These are phyloP conservation scores for Phylloboletellus chloephorus DNA, from an alignment of 1,284 basidiomycete species.

Conservation along the genomic window DNA sequence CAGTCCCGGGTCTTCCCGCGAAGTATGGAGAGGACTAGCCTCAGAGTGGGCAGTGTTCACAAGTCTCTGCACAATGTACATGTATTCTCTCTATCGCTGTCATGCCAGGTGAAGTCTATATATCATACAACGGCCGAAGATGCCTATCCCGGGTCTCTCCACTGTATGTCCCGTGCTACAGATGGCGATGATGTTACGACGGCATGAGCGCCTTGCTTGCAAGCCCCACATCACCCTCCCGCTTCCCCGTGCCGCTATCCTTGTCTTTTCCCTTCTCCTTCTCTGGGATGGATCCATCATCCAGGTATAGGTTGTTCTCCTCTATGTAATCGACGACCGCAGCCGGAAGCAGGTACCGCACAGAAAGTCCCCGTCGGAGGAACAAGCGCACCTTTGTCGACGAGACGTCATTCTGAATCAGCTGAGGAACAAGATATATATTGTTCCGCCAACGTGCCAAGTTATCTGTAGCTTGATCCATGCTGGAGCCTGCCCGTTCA, in stretches of 20 bases:
- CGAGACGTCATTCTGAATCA: slow-evolving; percentile 98
- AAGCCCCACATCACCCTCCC: slow-evolving; percentile 19
- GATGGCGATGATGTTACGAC: slow-evolving; percentile 2
- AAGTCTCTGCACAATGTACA: not conserved
- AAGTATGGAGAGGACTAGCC: too few species aligned
- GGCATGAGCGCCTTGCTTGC: slow-evolving; percentile 9
- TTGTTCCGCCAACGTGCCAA: slow-evolving; percentile 81
- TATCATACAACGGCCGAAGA: slow-evolving; percentile 5
- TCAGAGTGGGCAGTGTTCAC: too few species aligned
- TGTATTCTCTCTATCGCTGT: too few species aligned
- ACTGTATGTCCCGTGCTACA: not conserved
- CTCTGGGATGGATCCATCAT: slow-evolving; percentile 45
- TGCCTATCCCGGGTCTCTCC: not conserved
- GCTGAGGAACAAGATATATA: slow-evolving; percentile 90
- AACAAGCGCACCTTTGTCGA: slow-evolving; percentile 92
- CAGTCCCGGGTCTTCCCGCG: too few species aligned
- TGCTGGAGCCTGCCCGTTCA: slow-evolving; percentile 90
- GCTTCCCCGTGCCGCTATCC: slow-evolving; percentile 20
- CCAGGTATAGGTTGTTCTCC: slow-evolving; percentile 66
- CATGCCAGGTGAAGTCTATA: not conserved
- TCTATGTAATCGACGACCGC: slow-evolving; percentile 96
- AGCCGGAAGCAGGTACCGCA: slow-evolving; percentile 89
- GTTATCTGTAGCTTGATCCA: slow-evolving; percentile 75
- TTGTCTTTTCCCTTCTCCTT: slow-evolving; percentile 43
- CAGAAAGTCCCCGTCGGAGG: slow-evolving; percentile 87